A percentile compares a stretch with the other conserved stretches of the same genome.
Evolutionary conservation across 2,329 filamentous ascomycete species (phyloP).

Genomic region (Aschersonia sp.): DNA sequence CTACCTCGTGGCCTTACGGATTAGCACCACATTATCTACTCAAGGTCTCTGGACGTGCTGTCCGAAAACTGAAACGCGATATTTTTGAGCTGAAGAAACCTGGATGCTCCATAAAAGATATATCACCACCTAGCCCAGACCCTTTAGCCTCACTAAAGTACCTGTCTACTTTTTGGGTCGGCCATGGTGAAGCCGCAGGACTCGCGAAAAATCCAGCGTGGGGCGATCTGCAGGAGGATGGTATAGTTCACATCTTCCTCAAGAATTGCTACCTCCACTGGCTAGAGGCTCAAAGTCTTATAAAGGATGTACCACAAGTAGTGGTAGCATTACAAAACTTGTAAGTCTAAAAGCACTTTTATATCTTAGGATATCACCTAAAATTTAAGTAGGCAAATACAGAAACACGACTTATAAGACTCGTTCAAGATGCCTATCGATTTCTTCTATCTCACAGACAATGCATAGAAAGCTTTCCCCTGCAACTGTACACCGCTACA

Average conservation of each 20-base stretch:
- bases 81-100: constrained; percentile 16
- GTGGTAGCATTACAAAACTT: constrained; percentile 2
- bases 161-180: constrained; percentile 8
- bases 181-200: constrained; percentile 5
- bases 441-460: too few relatives aligned
- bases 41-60: constrained; percentile 17
- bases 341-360: constrained; percentile 1
- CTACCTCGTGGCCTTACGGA: constrained; percentile 15
- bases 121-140: constrained; percentile 5
- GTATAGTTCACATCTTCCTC: constrained; percentile 13
- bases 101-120: constrained; percentile 3
- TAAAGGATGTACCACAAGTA: constrained; percentile 11
- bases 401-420: too few relatives aligned
- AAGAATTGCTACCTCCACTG: constrained; percentile 23
- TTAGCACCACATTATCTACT: constrained; percentile 17
- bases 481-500: too few relatives aligned
- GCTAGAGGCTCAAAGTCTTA: constrained; percentile 26
- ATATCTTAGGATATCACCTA: neutral
- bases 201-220: neutral
- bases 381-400: too few relatives aligned
- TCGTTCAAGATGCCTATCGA: too few relatives aligned
- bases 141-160: constrained; percentile 7
- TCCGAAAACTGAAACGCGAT: constrained; percentile 15
- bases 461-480: too few relatives aligned
- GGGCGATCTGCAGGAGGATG: neutral